These are phyloP conservation scores for Tinospora cordifolia DNA, from an alignment of 164 flowering plant genomes.

Conservation along the genomic window DNA sequence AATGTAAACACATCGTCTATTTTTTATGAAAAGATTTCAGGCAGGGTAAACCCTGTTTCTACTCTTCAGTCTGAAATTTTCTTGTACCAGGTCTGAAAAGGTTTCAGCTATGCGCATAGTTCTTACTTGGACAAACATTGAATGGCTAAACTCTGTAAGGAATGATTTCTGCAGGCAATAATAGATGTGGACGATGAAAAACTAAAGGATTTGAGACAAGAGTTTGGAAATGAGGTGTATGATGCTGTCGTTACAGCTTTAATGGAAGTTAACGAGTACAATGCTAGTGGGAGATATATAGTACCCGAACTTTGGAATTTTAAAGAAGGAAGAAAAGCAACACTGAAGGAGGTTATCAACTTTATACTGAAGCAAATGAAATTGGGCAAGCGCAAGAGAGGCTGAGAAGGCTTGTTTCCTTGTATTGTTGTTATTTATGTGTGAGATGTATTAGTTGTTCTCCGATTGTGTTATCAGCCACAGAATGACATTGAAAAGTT, in stretches of 20 bases:
- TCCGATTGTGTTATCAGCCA: background rate
- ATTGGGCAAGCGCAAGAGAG: background rate
- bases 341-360: constrained; percentile 21
- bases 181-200: constrained; percentile 23
- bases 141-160: background rate
- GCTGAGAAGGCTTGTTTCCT: background rate
- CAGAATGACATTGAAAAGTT: background rate
- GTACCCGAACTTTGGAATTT: constrained; percentile 24
- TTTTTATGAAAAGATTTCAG: no score
- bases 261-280: constrained; percentile 24
- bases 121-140: no score
- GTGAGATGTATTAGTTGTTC: background rate
- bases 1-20: no score
- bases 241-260: constrained; percentile 20
- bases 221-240: constrained; percentile 17
- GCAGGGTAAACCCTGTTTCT: no score
- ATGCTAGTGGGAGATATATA: constrained; percentile 24
- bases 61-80: background rate
- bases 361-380: constrained; percentile 11
- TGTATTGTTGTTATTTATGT: background rate
- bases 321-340: constrained; percentile 20
- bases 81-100: no score
- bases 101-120: no score
- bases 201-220: constrained; percentile 16
- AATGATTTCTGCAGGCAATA: constrained; percentile 18